Base-by-base conservation (phyloP, 768 basidiomycete species). In the Hygrophorus pudorinus region DNA sequence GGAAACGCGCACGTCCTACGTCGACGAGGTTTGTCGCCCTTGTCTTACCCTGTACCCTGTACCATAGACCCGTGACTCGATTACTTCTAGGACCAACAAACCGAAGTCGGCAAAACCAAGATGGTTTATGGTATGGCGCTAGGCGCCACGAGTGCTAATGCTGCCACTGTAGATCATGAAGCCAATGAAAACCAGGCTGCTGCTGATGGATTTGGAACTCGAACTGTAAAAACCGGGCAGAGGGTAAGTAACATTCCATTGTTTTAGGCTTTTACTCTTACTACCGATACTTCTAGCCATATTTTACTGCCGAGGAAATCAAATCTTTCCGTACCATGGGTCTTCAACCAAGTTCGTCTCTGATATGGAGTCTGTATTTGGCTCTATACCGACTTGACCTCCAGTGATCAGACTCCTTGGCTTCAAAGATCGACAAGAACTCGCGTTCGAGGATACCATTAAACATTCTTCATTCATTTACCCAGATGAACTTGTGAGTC, bases 401-500 rank as follows among this genome's bases (percentile, higher is more conserved):
- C 2, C 11, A 88, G 90, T 81, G 9, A 76, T 99, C 57, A 91
- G 84, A 59, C 78, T 99, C 4, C 78, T 99, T 20, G 96, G 96
- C 4, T 98, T 97, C 69, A 91, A 92, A 58, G 70, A 82, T 42
- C 72, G 71, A 10, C 61, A 61, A 4, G 72, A 83, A 50, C 71
- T 98, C 1, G 63, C 65, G 1, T 85, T 93, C 51, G 85, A 92
- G 57, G 89, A 97, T 57, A 94, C 93, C 52, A 62, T 96, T 56
- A 94, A 90, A 56, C 92, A 97, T 62, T 82, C 92, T 0, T 62
- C 78, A 37, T 98, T 98, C 59, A 76, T 98, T 44, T 88, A 90
- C 59, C 96, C 96, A 0, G 82, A 93, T 54, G 96, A 99, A 59
- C 65, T 76, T 64, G 94, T 90, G 50, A 44, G 73, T 59, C 4